Base-by-base conservation (phyloP, 2,329 filamentous ascomycete species). In the Apiospora marii region DNA sequence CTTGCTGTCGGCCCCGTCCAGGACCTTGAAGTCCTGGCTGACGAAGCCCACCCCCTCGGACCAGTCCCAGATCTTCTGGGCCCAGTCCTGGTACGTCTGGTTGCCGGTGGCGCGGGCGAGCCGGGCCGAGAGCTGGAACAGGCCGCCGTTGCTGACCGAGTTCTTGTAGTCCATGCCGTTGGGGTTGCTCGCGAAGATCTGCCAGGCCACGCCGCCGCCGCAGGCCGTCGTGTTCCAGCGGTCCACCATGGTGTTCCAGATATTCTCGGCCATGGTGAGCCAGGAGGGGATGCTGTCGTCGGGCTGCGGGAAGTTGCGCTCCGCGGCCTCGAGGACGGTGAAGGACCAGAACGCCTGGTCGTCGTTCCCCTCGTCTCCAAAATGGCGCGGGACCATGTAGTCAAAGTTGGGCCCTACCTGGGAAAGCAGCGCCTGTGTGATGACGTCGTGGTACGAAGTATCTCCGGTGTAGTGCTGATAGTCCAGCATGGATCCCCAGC, bases 91-190 rank as follows among this genome's bases (percentile, higher is more conserved):
- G 77, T 93, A 93, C 0, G 89, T 92, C 69, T 87, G 81, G 77
- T 93, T 92, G 22, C 90, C 90, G 0, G 92, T 93, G 73, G 90
- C 91, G 67, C 92, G 89, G 37, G 92, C 92, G 19, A 96, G 86
- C 24, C 94, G 91, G 0, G 94, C 93, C 4, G 92, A 91, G 16
- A 97, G 87, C 78, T 95, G 92, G 82, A 97, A 95, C 80, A 96
- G 90, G n/a, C 91, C 92, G 58, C 93, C 94, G 81, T 96, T 96
- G 74, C 91, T 92, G 76, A 95, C 90, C 22, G 91, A 88, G 84
- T 96, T 96, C 83, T 95, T 96, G 88, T 97, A 96, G 78, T 90
- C 87, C 80, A 95, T 92, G 19, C 94, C 94, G 74, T 91, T 91
- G 67, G 85, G 84, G 80, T 97, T 96, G 77, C 88, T 89, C 1